Evolutionary conservation across 2,329 filamentous ascomycete genomes (phyloP).

Genomic region (Arthroderma sp.): DNA sequence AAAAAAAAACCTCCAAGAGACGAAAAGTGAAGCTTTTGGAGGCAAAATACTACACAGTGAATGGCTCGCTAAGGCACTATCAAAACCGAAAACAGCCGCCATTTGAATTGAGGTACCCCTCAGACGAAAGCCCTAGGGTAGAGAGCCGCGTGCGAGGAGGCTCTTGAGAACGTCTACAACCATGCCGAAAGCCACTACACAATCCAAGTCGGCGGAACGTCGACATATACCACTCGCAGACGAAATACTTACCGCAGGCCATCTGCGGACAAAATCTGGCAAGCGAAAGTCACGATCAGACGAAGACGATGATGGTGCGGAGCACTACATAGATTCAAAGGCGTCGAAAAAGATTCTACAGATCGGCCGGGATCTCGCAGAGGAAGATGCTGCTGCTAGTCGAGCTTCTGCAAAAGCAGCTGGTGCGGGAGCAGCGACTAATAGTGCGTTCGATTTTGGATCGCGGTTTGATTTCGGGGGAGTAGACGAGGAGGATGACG

Average conservation of each 20-base stretch:
- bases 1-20: too few relatives aligned
- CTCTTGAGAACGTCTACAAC: neutral
- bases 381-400: slow-evolving; percentile 56
- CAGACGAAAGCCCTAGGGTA: too few relatives aligned
- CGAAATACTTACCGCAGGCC: slow-evolving; percentile 60
- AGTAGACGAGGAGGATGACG: slow-evolving; percentile 29
- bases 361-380: slow-evolving; percentile 75
- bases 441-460: slow-evolving; percentile 63
- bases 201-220: slow-evolving; percentile 41
- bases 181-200: slow-evolving; percentile 64
- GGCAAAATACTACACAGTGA: too few relatives aligned
- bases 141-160: too few relatives aligned
- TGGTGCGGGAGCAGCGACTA: slow-evolving; percentile 22
- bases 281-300: slow-evolving; percentile 46
- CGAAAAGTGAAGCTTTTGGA: too few relatives aligned
- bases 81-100: too few relatives aligned
- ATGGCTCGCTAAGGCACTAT: too few relatives aligned
- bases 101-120: too few relatives aligned
- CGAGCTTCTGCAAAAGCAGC: slow-evolving; percentile 20
- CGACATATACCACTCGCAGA: slow-evolving; percentile 86
- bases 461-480: slow-evolving; percentile 46
- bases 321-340: slow-evolving; percentile 72
- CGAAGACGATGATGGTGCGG: slow-evolving; percentile 47
- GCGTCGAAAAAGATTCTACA: slow-evolving; percentile 78
- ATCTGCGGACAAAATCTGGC: slow-evolving; percentile 62